These are phyloP conservation scores for Wickerhamiella alocasiicola DNA, from an alignment of 805 yeast species.

Conservation along the genomic window DNA sequence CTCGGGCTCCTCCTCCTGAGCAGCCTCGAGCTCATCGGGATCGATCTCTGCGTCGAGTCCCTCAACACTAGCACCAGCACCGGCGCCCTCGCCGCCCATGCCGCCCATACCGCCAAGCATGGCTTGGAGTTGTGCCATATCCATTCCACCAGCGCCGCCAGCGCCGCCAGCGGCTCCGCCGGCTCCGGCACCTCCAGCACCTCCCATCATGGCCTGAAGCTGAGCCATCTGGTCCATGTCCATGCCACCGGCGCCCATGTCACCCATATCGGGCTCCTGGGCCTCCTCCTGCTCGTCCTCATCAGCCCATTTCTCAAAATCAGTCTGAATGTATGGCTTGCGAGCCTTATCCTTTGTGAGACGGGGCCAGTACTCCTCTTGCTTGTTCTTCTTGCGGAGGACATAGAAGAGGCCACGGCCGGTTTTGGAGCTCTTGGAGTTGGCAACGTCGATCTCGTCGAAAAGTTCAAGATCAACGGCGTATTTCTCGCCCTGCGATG, in stretches of 20 bases:
- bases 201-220: constrained; percentile 17
- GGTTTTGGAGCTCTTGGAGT: constrained; percentile 44
- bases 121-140: constrained; percentile 18
- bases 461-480: constrained; percentile 61
- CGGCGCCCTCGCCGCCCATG: constrained; percentile 29
- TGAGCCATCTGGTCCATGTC: constrained; percentile 23
- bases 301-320: constrained; percentile 95
- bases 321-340: constrained; percentile 75
- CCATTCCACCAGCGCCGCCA: constrained; percentile 29
- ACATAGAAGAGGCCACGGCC: constrained; percentile 55
- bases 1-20: constrained; percentile 21
- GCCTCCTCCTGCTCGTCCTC: constrained; percentile 90
- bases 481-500: constrained; percentile 36
- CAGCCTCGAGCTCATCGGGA: constrained; percentile 16
- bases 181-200: too few relatives aligned
- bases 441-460: constrained; percentile 56
- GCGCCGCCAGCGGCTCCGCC: constrained; percentile 29
- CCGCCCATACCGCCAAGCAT: constrained; percentile 30
- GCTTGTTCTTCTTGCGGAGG: constrained; percentile 53
- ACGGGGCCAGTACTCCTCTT: constrained; percentile 89
- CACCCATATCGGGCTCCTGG: constrained; percentile 32
- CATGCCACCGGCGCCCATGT: constrained; percentile 21
- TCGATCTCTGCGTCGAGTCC: constrained; percentile 17
- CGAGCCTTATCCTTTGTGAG: constrained; percentile 76
- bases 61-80: constrained; percentile 30